Percentiles rank a stretch among this genome's conserved stretches.
Conservation (phyloP, 1,139 yeast species). For the Pneumocystis oryctolagi region DNA sequence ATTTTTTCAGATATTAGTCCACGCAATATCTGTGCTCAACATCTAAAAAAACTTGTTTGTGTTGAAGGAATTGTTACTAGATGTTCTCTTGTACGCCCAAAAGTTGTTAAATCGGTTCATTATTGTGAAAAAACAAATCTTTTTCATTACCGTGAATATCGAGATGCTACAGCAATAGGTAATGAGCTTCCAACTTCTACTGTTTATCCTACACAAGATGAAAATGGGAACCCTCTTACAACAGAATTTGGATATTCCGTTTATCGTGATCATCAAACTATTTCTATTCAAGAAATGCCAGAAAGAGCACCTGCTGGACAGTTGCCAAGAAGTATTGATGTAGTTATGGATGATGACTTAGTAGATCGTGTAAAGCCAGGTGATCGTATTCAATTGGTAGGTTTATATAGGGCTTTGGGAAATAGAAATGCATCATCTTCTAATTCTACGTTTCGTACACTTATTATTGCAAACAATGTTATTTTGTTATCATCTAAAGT, state of each 20-base stretch:
- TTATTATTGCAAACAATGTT: slow-evolving; percentile 73
- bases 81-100: slow-evolving; percentile 86
- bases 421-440: slow-evolving; percentile 45
- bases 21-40: slow-evolving; percentile 63
- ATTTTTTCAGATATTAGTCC: slow-evolving; percentile 42
- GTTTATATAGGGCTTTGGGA: slow-evolving; percentile 85
- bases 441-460: slow-evolving; percentile 50
- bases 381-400: slow-evolving; percentile 86
- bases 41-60: slow-evolving; percentile 67
- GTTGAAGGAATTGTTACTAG: slow-evolving; percentile 93
- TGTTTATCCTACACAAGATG: slow-evolving; percentile 84
- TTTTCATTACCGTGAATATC: slow-evolving; percentile 80
- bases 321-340: slow-evolving; percentile 82
- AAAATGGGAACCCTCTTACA: slow-evolving; percentile 70
- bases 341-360: slow-evolving; percentile 80
- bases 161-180: slow-evolving; percentile 62
- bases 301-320: slow-evolving; percentile 98
- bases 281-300: slow-evolving; percentile 95
- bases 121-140: slow-evolving; percentile 73
- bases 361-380: slow-evolving; percentile 93
- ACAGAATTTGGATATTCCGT: slow-evolving; percentile 92
- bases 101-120: slow-evolving; percentile 81
- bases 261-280: slow-evolving; percentile 84
- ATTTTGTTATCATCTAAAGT: slow-evolving; percentile 73
- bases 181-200: slow-evolving; percentile 34